phyloP scores from a whole-genome alignment of 495 filamentous ascomycete species.

The Venustampulla echinocandica region DNA sequence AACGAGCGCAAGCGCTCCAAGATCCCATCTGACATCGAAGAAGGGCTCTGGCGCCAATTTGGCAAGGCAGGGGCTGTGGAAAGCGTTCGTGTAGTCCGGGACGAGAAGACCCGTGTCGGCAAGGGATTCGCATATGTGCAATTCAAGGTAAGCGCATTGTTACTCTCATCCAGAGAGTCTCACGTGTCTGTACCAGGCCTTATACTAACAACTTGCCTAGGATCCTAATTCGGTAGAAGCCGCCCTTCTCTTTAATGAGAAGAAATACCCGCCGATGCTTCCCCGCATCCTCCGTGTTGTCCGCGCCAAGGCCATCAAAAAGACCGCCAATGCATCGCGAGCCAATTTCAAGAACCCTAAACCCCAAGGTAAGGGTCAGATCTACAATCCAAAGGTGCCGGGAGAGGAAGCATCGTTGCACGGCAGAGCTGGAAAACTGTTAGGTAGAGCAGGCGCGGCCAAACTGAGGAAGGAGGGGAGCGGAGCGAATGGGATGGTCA shows the following conservation, averaged over 20 bases:
- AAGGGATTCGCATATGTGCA: conserved; percentile 99
- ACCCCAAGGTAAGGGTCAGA: conserved; percentile 26
- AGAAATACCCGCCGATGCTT: conserved; percentile 87
- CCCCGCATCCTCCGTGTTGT: conserved; percentile 80
- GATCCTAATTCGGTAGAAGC: conserved; percentile 81
- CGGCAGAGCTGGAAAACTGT: conserved; percentile 72
- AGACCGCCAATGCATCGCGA: conserved; percentile 41
- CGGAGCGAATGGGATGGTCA: conserved; percentile 15
- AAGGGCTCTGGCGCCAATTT: conserved; percentile 91
- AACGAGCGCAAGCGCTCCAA: conserved; percentile 57
- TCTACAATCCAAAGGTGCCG: conserved; percentile 55
- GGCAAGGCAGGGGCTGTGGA: conserved; percentile 72
- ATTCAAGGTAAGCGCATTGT: conserved; percentile 50
- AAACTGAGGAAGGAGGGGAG: conserved; percentile 36
- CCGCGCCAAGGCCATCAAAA: conserved; percentile 68
- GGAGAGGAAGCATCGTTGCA: conserved; percentile 61
- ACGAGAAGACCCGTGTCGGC: conserved; percentile 80
- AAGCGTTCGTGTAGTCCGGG: conserved; percentile 87
- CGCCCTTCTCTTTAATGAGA: conserved; percentile 74
- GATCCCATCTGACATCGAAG: conserved; percentile 80
- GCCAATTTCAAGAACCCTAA: conserved; percentile 15
- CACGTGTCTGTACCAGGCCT: too few species aligned
- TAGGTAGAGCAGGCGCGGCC: conserved; percentile 69
- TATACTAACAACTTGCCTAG: conserved; percentile 29
- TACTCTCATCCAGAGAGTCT: too few species aligned